phyloP scores from a whole-genome alignment of 805 yeast genomes.

The Saccharomycopsis amapae region DNA sequence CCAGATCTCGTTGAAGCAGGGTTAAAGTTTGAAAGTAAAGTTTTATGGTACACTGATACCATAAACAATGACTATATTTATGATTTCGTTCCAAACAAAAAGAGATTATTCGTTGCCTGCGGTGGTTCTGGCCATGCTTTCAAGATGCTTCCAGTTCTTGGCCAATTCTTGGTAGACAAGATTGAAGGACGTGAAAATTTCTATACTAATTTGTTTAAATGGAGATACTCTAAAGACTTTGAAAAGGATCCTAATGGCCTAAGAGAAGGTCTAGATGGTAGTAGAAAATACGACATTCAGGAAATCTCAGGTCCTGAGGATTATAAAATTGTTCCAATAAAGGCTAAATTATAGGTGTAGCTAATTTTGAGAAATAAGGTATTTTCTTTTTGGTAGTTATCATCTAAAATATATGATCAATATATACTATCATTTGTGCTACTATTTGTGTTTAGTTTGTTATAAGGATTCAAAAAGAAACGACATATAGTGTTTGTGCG shows the following conservation, averaged over 20 bases:
- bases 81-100: constrained; percentile 29
- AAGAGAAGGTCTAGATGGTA: background rate
- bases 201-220: background rate
- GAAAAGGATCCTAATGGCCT: background rate
- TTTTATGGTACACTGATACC: constrained; percentile 35
- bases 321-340: no score
- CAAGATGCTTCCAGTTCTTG: constrained; percentile 32
- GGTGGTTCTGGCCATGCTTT: constrained; percentile 37
- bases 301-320: background rate
- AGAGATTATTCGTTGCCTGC: constrained; percentile 30
- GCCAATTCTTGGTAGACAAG: constrained; percentile 20
- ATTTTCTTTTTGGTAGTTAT: no score
- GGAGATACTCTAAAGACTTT: background rate
- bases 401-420: no score
- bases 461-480: no score
- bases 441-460: no score
- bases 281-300: background rate
- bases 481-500: no score
- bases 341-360: no score
- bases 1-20: constrained; percentile 24
- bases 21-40: constrained; percentile 24
- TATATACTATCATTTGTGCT: no score
- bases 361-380: no score
- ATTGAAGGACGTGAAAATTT: background rate
- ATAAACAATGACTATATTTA: constrained; percentile 31